Percentiles rank a stretch among this genome's conserved stretches.
Conservation (phyloP, 2,329 filamentous ascomycete genomes). For the Stachybotrys elegans region DNA sequence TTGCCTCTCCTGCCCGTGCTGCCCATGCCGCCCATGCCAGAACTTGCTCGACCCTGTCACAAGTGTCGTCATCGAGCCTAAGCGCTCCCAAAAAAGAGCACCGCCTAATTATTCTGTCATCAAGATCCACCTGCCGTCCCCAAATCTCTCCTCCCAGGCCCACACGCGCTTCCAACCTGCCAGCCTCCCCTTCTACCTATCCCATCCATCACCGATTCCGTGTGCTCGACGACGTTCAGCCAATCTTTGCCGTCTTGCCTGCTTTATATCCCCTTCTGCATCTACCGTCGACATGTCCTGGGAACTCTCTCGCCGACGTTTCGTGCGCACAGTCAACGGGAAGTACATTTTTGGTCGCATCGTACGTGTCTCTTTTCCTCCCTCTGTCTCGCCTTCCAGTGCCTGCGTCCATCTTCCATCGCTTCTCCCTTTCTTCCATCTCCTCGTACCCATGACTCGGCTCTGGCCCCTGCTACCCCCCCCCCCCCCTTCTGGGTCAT, state of each 20-base stretch:
- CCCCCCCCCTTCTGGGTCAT: too few species aligned
- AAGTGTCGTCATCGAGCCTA: too few species aligned
- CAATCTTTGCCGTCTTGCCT: not conserved
- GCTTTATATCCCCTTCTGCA: not conserved
- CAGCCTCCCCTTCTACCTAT: too few species aligned
- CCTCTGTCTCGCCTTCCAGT: conserved; percentile 4
- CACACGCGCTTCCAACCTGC: too few species aligned
- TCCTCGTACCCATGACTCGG: not conserved
- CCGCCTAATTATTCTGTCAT: too few species aligned
- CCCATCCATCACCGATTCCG: too few species aligned
- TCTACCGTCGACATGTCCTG: conserved; percentile 42
- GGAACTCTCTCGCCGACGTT: conserved; percentile 54
- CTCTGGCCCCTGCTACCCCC: not conserved
- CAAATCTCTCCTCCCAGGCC: too few species aligned
- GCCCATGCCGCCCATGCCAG: too few species aligned
- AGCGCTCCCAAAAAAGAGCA: too few species aligned
- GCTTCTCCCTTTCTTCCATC: not conserved
- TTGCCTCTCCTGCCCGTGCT: too few species aligned
- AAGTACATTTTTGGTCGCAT: conserved; percentile 70
- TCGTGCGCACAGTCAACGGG: conserved; percentile 56
- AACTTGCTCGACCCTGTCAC: too few species aligned
- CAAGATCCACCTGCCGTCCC: not conserved
- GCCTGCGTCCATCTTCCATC: conserved; percentile 4
- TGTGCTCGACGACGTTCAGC: too few species aligned
- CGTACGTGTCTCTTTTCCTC: conserved; percentile 45